Evolutionary conservation across 2,329 filamentous ascomycete genomes (phyloP).

Genomic region (Fusarium sp.): DNA sequence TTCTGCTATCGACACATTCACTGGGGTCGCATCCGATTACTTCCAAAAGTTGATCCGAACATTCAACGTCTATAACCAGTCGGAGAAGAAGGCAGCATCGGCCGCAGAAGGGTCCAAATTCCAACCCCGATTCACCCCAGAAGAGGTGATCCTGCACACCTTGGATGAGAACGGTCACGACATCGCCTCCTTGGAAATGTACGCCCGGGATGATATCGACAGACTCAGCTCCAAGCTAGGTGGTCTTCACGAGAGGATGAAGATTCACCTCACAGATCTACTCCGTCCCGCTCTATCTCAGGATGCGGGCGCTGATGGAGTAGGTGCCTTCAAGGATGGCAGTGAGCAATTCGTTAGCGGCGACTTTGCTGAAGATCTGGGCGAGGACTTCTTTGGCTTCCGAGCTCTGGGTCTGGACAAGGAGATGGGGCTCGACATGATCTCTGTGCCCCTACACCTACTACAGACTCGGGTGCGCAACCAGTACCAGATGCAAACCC

Average conservation of each 20-base stretch:
- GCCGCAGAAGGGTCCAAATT: constrained; percentile 57
- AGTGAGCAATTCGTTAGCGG: constrained; percentile 97
- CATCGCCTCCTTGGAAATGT: constrained; percentile 82
- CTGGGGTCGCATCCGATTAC: constrained; percentile 89
- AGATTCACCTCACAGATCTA: constrained; percentile 90
- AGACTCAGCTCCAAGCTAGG: constrained; percentile 82
- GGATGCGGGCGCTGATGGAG: constrained; percentile 85
- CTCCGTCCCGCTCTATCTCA: constrained; percentile 84
- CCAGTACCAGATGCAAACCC: constrained; percentile 82
- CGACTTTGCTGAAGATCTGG: constrained; percentile 97
- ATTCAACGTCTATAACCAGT: constrained; percentile 85
- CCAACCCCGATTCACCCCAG: constrained; percentile 79
- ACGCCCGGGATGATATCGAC: constrained; percentile 95
- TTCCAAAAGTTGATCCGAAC: constrained; percentile 86
- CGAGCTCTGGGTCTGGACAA: constrained; percentile 92
- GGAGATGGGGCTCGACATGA: constrained; percentile 87
- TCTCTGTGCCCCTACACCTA: constrained; percentile 93
- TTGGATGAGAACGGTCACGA: constrained; percentile 87
- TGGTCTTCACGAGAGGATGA: constrained; percentile 94
- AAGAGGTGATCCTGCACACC: constrained; percentile 89
- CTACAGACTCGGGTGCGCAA: constrained; percentile 91
- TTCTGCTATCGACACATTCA: constrained; percentile 89
- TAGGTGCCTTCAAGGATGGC: constrained; percentile 92
- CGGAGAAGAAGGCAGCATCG: constrained; percentile 75
- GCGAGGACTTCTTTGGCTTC: constrained; percentile 99